Evolutionary conservation across 805 yeast genomes (phyloP).

Genomic region (Brettanomyces bruxellensis): DNA sequence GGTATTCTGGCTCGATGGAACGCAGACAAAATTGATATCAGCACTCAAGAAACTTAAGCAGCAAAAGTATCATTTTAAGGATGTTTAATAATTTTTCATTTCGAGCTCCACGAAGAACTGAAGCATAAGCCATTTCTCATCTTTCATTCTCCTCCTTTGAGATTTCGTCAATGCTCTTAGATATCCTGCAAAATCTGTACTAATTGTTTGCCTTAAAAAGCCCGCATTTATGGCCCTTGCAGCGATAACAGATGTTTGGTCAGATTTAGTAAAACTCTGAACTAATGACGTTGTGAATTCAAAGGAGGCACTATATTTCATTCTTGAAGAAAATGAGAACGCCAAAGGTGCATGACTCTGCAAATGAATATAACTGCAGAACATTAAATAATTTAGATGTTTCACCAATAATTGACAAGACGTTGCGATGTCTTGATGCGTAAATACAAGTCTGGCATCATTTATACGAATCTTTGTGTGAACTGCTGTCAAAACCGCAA

Average conservation of each 20-base stretch:
- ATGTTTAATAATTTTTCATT: constrained; percentile 15
- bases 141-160: constrained; percentile 5
- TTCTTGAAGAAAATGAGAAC: constrained; percentile 20
- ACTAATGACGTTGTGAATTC: constrained; percentile 8
- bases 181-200: neutral
- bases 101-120: constrained; percentile 1
- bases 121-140: neutral
- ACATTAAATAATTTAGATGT: constrained; percentile 19
- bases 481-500: constrained; percentile 2
- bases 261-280: constrained; percentile 12
- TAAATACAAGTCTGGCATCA: neutral
- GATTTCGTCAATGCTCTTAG: constrained; percentile 2
- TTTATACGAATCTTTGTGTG: neutral
- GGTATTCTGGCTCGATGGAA: constrained; percentile 7
- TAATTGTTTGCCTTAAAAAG: constrained; percentile 11
- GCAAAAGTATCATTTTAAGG: constrained; percentile 22
- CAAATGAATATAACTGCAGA: constrained; percentile 15
- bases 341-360: constrained; percentile 21
- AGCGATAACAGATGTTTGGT: constrained; percentile 9
- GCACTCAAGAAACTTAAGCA: constrained; percentile 15
- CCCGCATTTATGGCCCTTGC: constrained; percentile 18
- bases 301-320: constrained; percentile 10
- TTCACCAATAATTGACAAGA: too few species aligned
- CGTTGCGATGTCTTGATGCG: constrained; percentile 1
- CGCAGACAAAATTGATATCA: constrained; percentile 8